Conservation (phyloP, 2,329 filamentous ascomycete genomes). For the Pochonia chlamydosporia region DNA sequence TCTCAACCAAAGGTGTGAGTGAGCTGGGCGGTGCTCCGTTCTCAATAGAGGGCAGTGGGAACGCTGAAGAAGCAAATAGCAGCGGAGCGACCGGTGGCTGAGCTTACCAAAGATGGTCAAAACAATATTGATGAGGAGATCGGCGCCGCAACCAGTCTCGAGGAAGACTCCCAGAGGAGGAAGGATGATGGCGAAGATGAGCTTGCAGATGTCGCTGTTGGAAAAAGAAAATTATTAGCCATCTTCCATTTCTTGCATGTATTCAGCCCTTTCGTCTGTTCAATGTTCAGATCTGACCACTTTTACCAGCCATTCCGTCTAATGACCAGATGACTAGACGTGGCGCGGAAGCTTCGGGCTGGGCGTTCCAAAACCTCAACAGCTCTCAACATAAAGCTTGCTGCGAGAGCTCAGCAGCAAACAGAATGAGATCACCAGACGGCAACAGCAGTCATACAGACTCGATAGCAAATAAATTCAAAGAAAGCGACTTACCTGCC, state of each 20-base stretch:
- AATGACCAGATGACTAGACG: too few relatives aligned
- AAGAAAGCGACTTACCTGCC: constrained; percentile 38
- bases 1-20: too few relatives aligned
- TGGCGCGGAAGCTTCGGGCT: too few relatives aligned
- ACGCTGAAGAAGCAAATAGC: too few relatives aligned
- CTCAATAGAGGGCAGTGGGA: too few relatives aligned
- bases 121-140: constrained; percentile 89
- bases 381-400: too few relatives aligned
- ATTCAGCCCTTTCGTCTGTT: neutral
- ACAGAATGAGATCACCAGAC: neutral
- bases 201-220: constrained; percentile 59
- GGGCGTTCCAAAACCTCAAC: too few relatives aligned
- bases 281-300: neutral
- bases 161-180: constrained; percentile 91
- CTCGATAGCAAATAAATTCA: neutral
- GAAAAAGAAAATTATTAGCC: neutral
- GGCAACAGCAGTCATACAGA: constrained; percentile 8
- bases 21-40: too few relatives aligned
- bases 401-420: neutral
- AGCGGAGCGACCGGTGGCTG: too few relatives aligned
- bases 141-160: constrained; percentile 81
- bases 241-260: neutral
- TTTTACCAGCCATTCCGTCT: too few relatives aligned
- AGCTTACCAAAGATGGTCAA: constrained; percentile 64
- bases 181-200: constrained; percentile 82